phyloP scores from a whole-genome alignment of 1,284 basidiomycete species.

The Ustilago tritici region DNA sequence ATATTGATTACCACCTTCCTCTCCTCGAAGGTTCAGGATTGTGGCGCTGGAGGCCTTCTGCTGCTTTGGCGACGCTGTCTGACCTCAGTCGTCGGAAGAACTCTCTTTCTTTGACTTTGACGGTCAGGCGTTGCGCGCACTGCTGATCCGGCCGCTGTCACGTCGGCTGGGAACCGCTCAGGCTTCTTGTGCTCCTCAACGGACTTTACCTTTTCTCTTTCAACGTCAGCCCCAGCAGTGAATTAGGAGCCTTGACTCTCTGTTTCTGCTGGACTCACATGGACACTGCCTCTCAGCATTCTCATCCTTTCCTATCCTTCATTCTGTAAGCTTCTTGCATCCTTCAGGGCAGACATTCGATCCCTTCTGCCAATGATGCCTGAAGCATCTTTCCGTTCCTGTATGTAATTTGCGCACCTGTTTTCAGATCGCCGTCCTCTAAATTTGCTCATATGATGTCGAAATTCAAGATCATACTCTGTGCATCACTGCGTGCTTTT shows the following conservation, averaged over 20 bases:
- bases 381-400: slow-evolving; percentile 3
- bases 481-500: neutral
- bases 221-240: neutral
- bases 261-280: neutral
- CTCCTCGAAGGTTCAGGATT: neutral
- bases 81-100: slow-evolving; percentile 19
- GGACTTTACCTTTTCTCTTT: slow-evolving; percentile 3
- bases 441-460: slow-evolving; percentile 2
- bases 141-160: slow-evolving; percentile 1
- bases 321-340: neutral
- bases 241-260: neutral
- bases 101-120: slow-evolving; percentile 6
- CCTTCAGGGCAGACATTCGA: neutral
- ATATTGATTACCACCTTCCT: slow-evolving; percentile 2
- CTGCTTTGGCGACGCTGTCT: slow-evolving; percentile 11
- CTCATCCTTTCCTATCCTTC: neutral
- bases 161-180: neutral
- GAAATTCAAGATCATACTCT: slow-evolving; percentile 10
- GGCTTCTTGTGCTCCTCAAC: neutral
- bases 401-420: slow-evolving; percentile 20
- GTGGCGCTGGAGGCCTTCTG: slow-evolving; percentile 1
- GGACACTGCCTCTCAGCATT: slow-evolving; percentile 10
- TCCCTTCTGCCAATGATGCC: neutral
- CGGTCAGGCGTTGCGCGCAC: slow-evolving; percentile 13
- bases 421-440: neutral